These are phyloP conservation scores for Epichloe coenophiala DNA, from an alignment of 2,329 filamentous ascomycete genomes.

Conservation along the genomic window DNA sequence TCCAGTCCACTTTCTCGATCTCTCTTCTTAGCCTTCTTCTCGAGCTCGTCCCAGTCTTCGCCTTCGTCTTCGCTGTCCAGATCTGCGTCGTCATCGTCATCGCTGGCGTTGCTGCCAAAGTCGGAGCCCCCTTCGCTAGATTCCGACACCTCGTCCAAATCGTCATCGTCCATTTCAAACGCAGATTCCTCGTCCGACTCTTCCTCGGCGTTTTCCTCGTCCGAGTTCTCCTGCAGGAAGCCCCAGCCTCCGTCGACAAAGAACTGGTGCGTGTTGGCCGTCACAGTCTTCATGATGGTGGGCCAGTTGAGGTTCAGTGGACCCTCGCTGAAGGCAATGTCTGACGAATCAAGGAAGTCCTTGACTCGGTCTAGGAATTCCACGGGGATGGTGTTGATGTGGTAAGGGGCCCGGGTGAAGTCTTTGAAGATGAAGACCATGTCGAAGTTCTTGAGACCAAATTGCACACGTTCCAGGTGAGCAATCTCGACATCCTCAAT, in stretches of 20 bases:
- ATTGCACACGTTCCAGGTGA: slow-evolving; percentile 89
- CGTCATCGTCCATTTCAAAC: slow-evolving; percentile 81
- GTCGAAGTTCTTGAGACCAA: slow-evolving; percentile 97
- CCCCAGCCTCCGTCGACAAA: slow-evolving; percentile 92
- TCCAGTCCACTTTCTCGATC: slow-evolving; percentile 46
- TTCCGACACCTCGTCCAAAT: slow-evolving; percentile 70
- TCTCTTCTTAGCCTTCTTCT: slow-evolving; percentile 79
- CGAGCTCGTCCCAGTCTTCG: slow-evolving; percentile 89
- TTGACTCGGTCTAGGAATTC: slow-evolving; percentile 91
- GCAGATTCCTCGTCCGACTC: slow-evolving; percentile 83
- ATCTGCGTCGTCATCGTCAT: slow-evolving; percentile 55
- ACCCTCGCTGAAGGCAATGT: slow-evolving; percentile 88
- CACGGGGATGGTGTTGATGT: slow-evolving; percentile 97
- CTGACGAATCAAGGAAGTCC: slow-evolving; percentile 91
- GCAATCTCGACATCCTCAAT: slow-evolving; percentile 93
- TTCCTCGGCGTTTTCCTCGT: slow-evolving; percentile 64
- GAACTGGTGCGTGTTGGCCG: slow-evolving; percentile 85
- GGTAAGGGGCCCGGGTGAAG: slow-evolving; percentile 76
- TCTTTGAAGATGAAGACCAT: slow-evolving; percentile 98
- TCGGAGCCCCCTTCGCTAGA: slow-evolving; percentile 74
- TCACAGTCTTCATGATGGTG: slow-evolving; percentile 98
- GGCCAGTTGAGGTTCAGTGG: slow-evolving; percentile 97
- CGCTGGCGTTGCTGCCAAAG: slow-evolving; percentile 79
- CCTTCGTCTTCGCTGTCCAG: slow-evolving; percentile 58
- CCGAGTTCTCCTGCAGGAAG: slow-evolving; percentile 77